Evolutionary conservation across 306 rosid species (phyloP).

Genomic region (Prunus campanulata): DNA sequence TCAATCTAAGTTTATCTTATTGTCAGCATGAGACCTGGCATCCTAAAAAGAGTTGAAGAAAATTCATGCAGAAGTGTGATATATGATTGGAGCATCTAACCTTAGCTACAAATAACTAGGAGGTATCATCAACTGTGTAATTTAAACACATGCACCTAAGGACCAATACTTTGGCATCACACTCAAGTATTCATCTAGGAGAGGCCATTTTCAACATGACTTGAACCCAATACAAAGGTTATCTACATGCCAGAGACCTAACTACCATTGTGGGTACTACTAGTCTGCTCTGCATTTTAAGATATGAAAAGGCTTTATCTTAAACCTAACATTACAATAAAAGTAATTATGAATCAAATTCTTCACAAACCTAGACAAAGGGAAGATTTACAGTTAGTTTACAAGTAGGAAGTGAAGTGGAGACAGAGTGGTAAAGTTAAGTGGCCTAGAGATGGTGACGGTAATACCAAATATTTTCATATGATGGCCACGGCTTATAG

Average conservation of each 20-base stretch:
- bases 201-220: neutral
- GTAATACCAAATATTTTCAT: too few species aligned
- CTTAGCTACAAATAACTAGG: neutral
- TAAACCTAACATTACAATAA: neutral
- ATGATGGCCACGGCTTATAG: too few species aligned
- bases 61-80: neutral
- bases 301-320: neutral
- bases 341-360: neutral
- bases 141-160: neutral
- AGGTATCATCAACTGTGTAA: neutral
- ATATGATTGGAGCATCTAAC: neutral
- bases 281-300: neutral
- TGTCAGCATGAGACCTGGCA: neutral
- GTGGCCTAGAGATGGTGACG: too few species aligned
- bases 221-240: neutral
- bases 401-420: too few species aligned
- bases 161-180: neutral
- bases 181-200: neutral
- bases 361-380: neutral
- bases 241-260: neutral
- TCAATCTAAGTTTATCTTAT: neutral
- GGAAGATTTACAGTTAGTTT: too few species aligned
- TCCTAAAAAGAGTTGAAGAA: slow-evolving; percentile 4
- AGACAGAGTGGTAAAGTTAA: too few species aligned
- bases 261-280: neutral